Conservation (phyloP, 768 basidiomycete genomes). For the Rhodotorula paludigena region DNA sequence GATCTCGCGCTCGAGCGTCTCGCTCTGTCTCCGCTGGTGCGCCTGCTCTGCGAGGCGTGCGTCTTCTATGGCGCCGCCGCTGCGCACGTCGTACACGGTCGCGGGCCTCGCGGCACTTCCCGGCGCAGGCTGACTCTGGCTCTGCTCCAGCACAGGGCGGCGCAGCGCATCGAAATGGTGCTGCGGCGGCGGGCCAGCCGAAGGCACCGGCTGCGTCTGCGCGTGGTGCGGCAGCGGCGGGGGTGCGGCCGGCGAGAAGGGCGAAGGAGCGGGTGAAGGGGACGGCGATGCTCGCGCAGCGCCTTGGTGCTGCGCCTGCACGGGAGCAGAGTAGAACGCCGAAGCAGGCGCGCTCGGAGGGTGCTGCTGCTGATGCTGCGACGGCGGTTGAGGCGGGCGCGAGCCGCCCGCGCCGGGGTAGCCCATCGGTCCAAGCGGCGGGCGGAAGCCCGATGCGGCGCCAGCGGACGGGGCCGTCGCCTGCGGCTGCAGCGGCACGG, state of each 20-base stretch:
- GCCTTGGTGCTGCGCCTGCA: constrained; percentile 29
- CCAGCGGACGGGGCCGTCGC: constrained; percentile 13
- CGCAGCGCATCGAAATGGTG: no score
- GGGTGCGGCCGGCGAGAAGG: not conserved
- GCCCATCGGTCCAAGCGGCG: not conserved
- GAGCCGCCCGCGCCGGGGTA: not conserved
- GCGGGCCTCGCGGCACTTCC: not conserved
- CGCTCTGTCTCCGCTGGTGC: no score
- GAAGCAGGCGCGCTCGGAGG: not conserved
- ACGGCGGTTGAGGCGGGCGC: not conserved
- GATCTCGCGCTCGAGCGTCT: not conserved
- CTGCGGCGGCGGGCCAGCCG: no score
- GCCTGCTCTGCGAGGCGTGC: no score
- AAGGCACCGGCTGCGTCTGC: not conserved
- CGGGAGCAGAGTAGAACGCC: constrained; percentile 29
- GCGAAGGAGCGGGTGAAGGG: not conserved
- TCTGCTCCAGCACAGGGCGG: not conserved
- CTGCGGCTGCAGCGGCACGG: constrained; percentile 1
- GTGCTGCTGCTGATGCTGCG: not conserved
- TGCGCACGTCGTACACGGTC: constrained; percentile 25
- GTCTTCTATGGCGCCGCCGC: no score
- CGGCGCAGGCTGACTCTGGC: not conserved
- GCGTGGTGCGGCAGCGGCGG: not conserved
- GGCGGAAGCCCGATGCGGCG: not conserved
- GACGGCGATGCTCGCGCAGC: not conserved